Evolutionary conservation across 805 yeast genomes (phyloP), one percentile per base, ranked within the genome.

Genomic region (Komagataella mondaviorum): DNA sequence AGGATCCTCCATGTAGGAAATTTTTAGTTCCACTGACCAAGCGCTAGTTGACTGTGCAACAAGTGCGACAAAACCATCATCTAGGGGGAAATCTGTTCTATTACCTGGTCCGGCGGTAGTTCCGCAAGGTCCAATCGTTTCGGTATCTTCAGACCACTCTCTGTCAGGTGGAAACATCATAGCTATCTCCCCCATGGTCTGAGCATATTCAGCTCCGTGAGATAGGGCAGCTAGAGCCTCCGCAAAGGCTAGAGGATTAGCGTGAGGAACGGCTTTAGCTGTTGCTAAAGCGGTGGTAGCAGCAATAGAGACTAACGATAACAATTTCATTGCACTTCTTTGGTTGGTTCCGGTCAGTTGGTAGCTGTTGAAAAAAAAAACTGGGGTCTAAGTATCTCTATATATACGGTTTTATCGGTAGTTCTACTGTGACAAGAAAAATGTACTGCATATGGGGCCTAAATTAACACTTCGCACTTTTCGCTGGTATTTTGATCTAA

Each of bases 61-160:
- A 51, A 72, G 62, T 12, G 77, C 71, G 50, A 72, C 67, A 50
- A 72, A 72, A 47, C 77, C 77, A 49, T 72, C 72, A 55, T 70
- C 73, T 51, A 72, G 57, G 45, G 77, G 76, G 65, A 72, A 72
- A 6, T 68, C 67, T 7, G 74, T 59, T 63, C 77, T 71, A 61
- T 71, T 70, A 20, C 53, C 51, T 16, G 61, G 59, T 16, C 65
- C 61, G 47, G 67, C 62, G 46, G 57, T 58, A 5, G 73, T 63
- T 49, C 77, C 77, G 61, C 77, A 72, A 54, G 77, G 77, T 8
- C 75, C 73, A 39, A 64, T 60, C 55, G 69, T 69, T 56, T 72
- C 77, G 20, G 65, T 64, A 48, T 69, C 75, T 48, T 66, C 75
- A 22, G 70, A 61, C 77, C 77, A 72, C 54, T 65, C 71, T 63